These are phyloP conservation scores for Eruca vesicaria DNA, from an alignment of 441 rosid species.

Conservation along the genomic window DNA sequence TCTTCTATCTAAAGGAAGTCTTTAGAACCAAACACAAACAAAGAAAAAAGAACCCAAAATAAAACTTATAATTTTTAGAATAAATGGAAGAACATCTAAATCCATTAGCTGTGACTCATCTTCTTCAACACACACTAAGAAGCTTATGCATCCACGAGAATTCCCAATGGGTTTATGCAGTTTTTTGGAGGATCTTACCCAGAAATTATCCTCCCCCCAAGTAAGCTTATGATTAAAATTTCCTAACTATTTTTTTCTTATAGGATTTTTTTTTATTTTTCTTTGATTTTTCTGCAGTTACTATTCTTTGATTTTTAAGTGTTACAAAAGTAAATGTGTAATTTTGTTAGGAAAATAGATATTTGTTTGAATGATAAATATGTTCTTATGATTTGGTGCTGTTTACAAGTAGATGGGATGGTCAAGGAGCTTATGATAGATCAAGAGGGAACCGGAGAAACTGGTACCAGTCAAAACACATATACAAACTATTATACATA, in stretches of 20 bases:
- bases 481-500: neutral
- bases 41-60: conserved; percentile 9
- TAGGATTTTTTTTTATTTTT: neutral
- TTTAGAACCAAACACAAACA: conserved; percentile 11
- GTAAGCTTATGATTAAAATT: conserved; percentile 46
- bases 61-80: neutral
- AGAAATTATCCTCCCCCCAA: conserved; percentile 98
- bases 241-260: neutral
- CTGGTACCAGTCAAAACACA: conserved; percentile 51
- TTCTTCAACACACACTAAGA: conserved; percentile 94
- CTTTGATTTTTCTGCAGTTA: neutral
- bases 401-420: conserved; percentile 70
- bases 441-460: conserved; percentile 96
- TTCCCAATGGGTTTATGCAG: conserved; percentile 99
- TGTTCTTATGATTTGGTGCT: conserved; percentile 14
- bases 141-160: conserved; percentile 85
- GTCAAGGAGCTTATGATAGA: conserved; percentile 93
- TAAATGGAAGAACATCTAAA: conserved; percentile 84
- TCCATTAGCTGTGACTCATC: conserved; percentile 88
- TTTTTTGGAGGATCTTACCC: conserved; percentile 98
- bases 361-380: neutral
- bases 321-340: neutral
- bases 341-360: neutral
- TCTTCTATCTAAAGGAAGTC: conserved; percentile 39
- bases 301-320: neutral